These are phyloP conservation scores for Penicillium riverlandense DNA, from an alignment of 495 filamentous ascomycete genomes.

Conservation along the genomic window DNA sequence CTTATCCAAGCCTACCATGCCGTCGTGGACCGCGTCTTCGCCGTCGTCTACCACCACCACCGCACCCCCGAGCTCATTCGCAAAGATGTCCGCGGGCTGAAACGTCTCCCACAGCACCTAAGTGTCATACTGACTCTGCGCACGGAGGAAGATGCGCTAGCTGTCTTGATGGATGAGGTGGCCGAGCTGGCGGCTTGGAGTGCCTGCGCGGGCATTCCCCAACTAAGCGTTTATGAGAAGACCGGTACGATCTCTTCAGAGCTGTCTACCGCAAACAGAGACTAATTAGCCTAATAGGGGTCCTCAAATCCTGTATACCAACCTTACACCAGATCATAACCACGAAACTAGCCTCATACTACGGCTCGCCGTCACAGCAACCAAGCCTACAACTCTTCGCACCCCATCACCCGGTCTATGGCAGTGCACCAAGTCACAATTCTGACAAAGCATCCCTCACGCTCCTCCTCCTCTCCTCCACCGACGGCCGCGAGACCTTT, in stretches of 20 bases:
- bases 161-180: constrained; percentile 80
- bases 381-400: constrained; percentile 66
- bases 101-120: constrained; percentile 70
- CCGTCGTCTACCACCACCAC: constrained; percentile 86
- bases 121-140: constrained; percentile 78
- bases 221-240: constrained; percentile 84
- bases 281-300: constrained; percentile 43
- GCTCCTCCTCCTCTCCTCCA: constrained; percentile 78
- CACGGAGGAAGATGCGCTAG: constrained; percentile 63
- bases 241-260: constrained; percentile 53
- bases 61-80: constrained; percentile 85
- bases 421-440: constrained; percentile 9
- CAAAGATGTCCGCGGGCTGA: constrained; percentile 72
- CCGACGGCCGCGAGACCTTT: constrained; percentile 85
- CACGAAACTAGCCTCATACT: constrained; percentile 74
- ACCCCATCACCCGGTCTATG: constrained; percentile 53
- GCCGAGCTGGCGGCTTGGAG: constrained; percentile 90
- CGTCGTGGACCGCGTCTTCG: constrained; percentile 63
- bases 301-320: constrained; percentile 77
- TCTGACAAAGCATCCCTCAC: constrained; percentile 48
- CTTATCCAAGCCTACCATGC: constrained; percentile 72
- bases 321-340: constrained; percentile 66
- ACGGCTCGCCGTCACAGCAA: constrained; percentile 53
- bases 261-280: too few relatives aligned
- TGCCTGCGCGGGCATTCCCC: constrained; percentile 74